Evolutionary conservation across 2,329 filamentous ascomycete genomes (phyloP).

Genomic region (Colletotrichum cuscutae): DNA sequence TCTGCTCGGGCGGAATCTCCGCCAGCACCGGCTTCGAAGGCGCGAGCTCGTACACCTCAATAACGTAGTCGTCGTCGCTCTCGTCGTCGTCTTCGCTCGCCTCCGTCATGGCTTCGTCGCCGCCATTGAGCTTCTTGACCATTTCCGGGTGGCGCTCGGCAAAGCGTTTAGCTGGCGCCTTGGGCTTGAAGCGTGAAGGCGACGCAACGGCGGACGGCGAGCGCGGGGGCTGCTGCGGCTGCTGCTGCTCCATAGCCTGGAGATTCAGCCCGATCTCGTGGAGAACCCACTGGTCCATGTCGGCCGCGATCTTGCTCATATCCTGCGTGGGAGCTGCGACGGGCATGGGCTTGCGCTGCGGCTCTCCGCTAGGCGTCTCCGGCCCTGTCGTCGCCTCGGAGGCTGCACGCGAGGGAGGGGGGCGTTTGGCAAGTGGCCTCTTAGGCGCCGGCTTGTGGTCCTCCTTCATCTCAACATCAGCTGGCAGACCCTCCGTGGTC

Average conservation of each 20-base stretch:
- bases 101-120: constrained; percentile 51
- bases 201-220: constrained; percentile 31
- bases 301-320: constrained; percentile 61
- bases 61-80: constrained; percentile 68
- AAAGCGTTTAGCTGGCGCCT: constrained; percentile 64
- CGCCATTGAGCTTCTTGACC: constrained; percentile 36
- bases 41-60: constrained; percentile 73
- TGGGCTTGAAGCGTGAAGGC: constrained; percentile 63
- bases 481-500: neutral
- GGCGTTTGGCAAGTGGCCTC: constrained; percentile 30
- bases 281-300: constrained; percentile 69
- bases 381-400: neutral
- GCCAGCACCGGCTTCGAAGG: constrained; percentile 61
- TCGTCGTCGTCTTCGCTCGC: constrained; percentile 53
- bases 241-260: constrained; percentile 53
- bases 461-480: constrained; percentile 8
- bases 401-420: neutral
- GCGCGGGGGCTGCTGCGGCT: constrained; percentile 37
- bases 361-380: neutral
- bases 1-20: constrained; percentile 58
- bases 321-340: constrained; percentile 51
- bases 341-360: constrained; percentile 37
- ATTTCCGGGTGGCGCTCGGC: constrained; percentile 64
- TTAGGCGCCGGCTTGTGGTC: constrained; percentile 12
- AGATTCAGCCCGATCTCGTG: constrained; percentile 67